Percentiles rank a stretch among this genome's conserved stretches.
phyloP scores from a whole-genome alignment of 2,329 filamentous ascomycete genomes.

The Sporothrix pseudoabietina region DNA sequence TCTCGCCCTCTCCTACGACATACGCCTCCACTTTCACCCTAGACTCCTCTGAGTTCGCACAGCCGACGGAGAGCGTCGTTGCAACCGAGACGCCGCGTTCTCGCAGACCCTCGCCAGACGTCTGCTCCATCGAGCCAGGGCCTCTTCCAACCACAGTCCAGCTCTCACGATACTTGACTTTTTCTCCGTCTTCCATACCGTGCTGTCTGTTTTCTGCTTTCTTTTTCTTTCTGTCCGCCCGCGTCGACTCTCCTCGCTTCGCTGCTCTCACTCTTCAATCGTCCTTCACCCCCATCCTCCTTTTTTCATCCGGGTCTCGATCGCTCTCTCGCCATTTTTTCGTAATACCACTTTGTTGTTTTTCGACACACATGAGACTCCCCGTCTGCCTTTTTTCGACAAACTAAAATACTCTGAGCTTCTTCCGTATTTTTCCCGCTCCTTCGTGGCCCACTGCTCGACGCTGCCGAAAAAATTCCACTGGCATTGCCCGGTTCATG shows the following conservation, averaged over 20 bases:
- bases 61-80: not conserved
- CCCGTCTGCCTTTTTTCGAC: not conserved
- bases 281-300: not conserved
- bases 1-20: not conserved
- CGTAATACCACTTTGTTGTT: not conserved
- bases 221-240: not conserved
- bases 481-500: not conserved
- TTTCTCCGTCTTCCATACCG: not conserved
- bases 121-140: constrained; percentile 13
- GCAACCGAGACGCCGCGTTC: constrained; percentile 4
- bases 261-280: not conserved
- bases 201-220: not conserved
- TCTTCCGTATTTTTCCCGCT: too few relatives aligned
- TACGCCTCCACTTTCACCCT: not conserved
- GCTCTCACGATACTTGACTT: constrained; percentile 1
- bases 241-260: not conserved
- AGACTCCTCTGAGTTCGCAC: constrained; percentile 3
- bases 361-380: not conserved
- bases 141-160: constrained; percentile 7
- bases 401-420: not conserved
- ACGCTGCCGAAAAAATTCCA: not conserved
- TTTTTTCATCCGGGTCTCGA: not conserved
- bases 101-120: not conserved
- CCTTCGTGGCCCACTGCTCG: not conserved
- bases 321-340: not conserved